phyloP scores from a whole-genome alignment of 1,139 yeast species.

The Candida frijolesensis region DNA sequence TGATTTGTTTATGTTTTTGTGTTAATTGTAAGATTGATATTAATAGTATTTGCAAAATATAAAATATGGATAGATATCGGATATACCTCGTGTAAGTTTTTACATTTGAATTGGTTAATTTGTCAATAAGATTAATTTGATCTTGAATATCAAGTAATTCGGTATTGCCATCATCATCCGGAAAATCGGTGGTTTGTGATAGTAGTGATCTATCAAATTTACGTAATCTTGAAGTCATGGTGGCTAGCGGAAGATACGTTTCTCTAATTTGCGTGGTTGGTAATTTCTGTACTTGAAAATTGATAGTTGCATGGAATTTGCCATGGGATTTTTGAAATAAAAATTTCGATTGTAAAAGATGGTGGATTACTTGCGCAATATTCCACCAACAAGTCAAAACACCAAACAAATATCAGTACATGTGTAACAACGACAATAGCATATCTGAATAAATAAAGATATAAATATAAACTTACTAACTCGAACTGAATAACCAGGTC shows the following conservation, averaged over 20 bases:
- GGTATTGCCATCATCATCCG: background rate
- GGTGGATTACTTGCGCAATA: too few species aligned
- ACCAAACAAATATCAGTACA: background rate
- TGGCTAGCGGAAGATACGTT: background rate
- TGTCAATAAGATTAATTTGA: slow-evolving; percentile 1
- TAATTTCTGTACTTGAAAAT: too few species aligned
- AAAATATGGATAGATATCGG: background rate
- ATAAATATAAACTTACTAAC: too few species aligned
- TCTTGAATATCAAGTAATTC: slow-evolving; percentile 2
- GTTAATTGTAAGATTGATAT: background rate
- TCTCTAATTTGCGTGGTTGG: too few species aligned
- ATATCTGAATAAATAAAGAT: too few species aligned
- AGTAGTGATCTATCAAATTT: slow-evolving; percentile 3
- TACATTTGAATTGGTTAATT: background rate
- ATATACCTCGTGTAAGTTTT: background rate
- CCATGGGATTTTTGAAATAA: too few species aligned
- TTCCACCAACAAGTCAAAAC: background rate
- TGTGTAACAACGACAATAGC: background rate
- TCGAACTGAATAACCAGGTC: too few species aligned
- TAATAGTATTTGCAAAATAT: background rate
- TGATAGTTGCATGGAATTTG: too few species aligned
- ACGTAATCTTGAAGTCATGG: slow-evolving; percentile 4
- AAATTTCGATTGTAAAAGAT: too few species aligned
- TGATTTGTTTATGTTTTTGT: background rate
- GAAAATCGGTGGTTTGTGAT: background rate